Conservation (phyloP, 2,329 filamentous ascomycete genomes). For the Huntiella omanensis region DNA sequence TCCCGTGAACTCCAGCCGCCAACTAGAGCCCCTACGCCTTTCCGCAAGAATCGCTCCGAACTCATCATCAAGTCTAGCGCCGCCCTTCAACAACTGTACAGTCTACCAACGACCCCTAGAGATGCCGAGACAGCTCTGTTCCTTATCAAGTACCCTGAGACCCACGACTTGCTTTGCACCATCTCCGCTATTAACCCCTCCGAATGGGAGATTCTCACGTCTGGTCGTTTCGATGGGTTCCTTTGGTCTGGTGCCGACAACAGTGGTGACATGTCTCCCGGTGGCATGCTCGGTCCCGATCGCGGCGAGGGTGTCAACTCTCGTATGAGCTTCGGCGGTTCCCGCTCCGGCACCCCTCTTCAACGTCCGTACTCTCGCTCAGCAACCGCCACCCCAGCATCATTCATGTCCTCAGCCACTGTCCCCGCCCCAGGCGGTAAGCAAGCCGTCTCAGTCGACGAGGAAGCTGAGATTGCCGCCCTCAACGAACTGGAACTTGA, state of each 20-base stretch:
- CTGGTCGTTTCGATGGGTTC: conserved; percentile 88
- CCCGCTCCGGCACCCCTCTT: conserved; percentile 24
- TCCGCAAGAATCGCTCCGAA: conserved; percentile 46
- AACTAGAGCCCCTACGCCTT: conserved; percentile 49
- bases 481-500: conserved; percentile 83
- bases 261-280: conserved; percentile 28
- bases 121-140: conserved; percentile 77
- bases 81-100: conserved; percentile 71
- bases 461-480: conserved; percentile 80
- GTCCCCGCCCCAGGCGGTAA: conserved; percentile 25
- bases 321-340: conserved; percentile 9
- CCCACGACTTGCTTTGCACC: conserved; percentile 75
- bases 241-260: conserved; percentile 75
- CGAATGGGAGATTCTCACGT: conserved; percentile 94
- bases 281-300: conserved; percentile 32
- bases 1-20: conserved; percentile 36
- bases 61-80: conserved; percentile 57
- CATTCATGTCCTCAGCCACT: conserved; percentile 39
- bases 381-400: conserved; percentile 38
- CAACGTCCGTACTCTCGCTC: conserved; percentile 31
- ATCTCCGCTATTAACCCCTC: conserved; percentile 71
- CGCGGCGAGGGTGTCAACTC: conserved; percentile 14
- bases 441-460: conserved; percentile 65
- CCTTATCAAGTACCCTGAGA: conserved; percentile 59
- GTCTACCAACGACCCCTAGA: conserved; percentile 51